These are phyloP conservation scores for Bipolaris bicolor DNA, from an alignment of 2,329 filamentous ascomycete species.

Conservation along the genomic window DNA sequence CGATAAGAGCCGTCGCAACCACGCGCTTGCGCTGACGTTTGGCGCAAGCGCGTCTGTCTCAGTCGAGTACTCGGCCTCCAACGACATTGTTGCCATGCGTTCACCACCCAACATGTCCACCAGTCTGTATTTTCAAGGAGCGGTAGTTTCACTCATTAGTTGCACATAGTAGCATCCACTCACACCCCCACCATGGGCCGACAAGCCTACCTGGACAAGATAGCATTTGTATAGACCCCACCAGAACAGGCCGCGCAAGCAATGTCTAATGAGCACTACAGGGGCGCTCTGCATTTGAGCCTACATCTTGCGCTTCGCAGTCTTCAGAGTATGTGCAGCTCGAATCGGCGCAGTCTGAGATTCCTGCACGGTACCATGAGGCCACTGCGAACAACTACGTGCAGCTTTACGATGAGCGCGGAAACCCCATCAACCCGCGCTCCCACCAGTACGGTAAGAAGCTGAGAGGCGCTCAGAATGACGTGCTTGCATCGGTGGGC, in stretches of 20 bases:
- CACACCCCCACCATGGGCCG: constrained; percentile 37
- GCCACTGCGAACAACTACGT: constrained; percentile 35
- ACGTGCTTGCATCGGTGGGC: constrained; percentile 55
- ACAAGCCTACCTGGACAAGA: constrained; percentile 47
- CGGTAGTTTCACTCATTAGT: not conserved
- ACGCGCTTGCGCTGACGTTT: constrained; percentile 26
- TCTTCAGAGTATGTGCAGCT: constrained; percentile 40
- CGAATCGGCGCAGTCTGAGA: constrained; percentile 30
- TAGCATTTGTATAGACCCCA: constrained; percentile 42
- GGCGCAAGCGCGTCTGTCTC: constrained; percentile 20
- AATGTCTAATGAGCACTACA: constrained; percentile 30
- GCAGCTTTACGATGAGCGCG: constrained; percentile 54
- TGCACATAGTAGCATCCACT: not conserved
- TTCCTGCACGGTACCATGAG: constrained; percentile 31
- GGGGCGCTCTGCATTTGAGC: constrained; percentile 52
- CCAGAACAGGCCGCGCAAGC: not conserved
- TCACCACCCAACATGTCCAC: not conserved
- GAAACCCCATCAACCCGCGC: constrained; percentile 52
- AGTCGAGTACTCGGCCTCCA: constrained; percentile 1
- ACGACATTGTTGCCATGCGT: not conserved
- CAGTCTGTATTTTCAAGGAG: not conserved
- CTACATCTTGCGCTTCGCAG: constrained; percentile 30
- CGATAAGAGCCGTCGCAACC: constrained; percentile 35
- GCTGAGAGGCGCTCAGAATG: constrained; percentile 55
- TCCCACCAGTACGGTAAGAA: constrained; percentile 49